Base-by-base conservation (phyloP, 2,329 filamentous ascomycete genomes). In the Pseudocercospora crystallina region DNA sequence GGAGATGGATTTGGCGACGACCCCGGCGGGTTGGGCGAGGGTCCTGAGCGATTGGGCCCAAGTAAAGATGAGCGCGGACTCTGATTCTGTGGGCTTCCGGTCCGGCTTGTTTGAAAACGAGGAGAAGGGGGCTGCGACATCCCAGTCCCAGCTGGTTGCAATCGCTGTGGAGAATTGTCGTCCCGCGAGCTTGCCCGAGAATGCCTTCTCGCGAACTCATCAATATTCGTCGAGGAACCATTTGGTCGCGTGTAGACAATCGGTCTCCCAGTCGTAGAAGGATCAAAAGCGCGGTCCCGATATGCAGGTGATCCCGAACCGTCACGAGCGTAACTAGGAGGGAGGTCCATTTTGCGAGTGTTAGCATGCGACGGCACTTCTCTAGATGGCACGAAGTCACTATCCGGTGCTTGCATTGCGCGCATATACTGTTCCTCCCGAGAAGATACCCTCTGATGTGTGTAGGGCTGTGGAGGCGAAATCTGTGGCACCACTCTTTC, bases 161-260 rank as follows among this genome's bases (percentile, higher is more conserved):
- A 35, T 5, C 17, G n/a, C 9, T 46, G 37, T 34, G 53, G 46
- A 31, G 37, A 44, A 29, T 29, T 38, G 7, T 52, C 57, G 17
- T 62, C 59, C n/a, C 48, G 52, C 13, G 62, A 62, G 38, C 47
- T 48, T 9, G 45, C 42, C 10, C 59, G 53, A 8, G 49, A 57
- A 20, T 60, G 54, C 14, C 47, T 43, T 10, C 40, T 45, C 8
- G 56, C 29, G 12, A 51, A 49, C 17, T 44, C 38, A 15, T 57
- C 50, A 17, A 61, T 14, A 26, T 52, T 59, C 8, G 53, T 42
- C 11, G 56, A 54, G 20, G 56, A 61, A 11, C 42, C 56, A 40
- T 61, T 61, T 3, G 52, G 47, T 38, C n/a, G 52, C 7, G 29
- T 39, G 40, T 46, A 57, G 31, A 56, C 30, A 48, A 47, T 33